These are phyloP conservation scores for Penicillium expansum DNA, from an alignment of 2,329 filamentous ascomycete species.

Conservation along the genomic window DNA sequence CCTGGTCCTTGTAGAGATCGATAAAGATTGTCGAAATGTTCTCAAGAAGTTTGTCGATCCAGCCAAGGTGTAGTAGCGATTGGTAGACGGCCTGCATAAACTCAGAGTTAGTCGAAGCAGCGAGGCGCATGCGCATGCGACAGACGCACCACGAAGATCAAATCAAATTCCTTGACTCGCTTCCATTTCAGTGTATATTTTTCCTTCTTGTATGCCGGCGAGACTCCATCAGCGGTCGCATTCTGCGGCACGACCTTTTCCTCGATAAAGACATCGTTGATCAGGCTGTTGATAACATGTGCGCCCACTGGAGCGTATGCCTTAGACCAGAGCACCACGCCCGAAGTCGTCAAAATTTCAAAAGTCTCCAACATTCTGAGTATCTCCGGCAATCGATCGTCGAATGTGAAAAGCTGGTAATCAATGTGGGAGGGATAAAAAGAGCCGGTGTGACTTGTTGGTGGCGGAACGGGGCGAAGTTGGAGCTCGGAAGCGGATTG, in stretches of 20 bases:
- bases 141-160: constrained; percentile 83
- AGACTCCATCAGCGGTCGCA: constrained; percentile 59
- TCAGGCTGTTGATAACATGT: constrained; percentile 87
- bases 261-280: constrained; percentile 96
- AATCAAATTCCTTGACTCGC: constrained; percentile 81
- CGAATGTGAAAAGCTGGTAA: not conserved
- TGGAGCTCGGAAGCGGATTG: constrained; percentile 25
- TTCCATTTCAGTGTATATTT: constrained; percentile 96
- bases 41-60: constrained; percentile 95
- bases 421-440: constrained; percentile 19
- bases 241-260: constrained; percentile 67
- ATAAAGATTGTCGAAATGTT: constrained; percentile 92
- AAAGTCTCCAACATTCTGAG: constrained; percentile 84
- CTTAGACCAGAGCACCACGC: constrained; percentile 94
- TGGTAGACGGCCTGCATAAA: constrained; percentile 81
- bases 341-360: constrained; percentile 92
- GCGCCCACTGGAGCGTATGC: constrained; percentile 76
- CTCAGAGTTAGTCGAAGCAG: constrained; percentile 17
- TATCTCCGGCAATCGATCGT: not conserved
- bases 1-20: constrained; percentile 81
- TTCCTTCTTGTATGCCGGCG: constrained; percentile 78
- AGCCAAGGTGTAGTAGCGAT: constrained; percentile 88
- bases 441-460: constrained; percentile 24
- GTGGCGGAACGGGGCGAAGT: constrained; percentile 25
- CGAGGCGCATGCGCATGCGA: constrained; percentile 6